Evolutionary conservation across 106 monocot species (phyloP).

Genomic region (Chionographis japonica): DNA sequence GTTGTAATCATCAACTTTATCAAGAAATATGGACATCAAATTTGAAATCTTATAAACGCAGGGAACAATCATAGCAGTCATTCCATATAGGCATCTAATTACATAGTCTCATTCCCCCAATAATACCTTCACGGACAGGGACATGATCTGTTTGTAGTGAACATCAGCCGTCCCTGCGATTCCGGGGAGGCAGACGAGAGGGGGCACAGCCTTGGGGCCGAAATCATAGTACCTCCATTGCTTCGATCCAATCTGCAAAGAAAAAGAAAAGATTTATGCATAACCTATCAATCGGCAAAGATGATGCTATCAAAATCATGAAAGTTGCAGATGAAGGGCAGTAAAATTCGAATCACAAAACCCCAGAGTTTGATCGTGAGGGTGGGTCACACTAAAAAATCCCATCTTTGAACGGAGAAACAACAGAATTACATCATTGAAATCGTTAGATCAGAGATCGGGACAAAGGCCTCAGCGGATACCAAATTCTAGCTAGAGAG

Average conservation of each 20-base stretch:
- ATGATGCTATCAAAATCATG: background rate
- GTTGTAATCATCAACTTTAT: too few relatives aligned
- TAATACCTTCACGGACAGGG: conserved; percentile 76
- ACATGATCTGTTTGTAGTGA: conserved; percentile 98
- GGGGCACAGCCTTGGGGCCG: conserved; percentile 85
- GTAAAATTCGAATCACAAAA: too few relatives aligned
- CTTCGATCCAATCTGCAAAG: conserved; percentile 73
- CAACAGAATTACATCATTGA: too few relatives aligned
- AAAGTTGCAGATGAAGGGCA: background rate
- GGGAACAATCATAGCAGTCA: too few relatives aligned
- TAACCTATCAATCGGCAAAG: background rate
- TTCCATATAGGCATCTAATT: too few relatives aligned
- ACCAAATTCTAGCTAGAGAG: background rate
- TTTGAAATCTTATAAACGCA: too few relatives aligned
- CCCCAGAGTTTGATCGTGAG: too few relatives aligned
- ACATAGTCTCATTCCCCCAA: too few relatives aligned
- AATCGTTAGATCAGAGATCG: too few relatives aligned
- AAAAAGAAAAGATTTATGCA: background rate
- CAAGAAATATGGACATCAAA: too few relatives aligned
- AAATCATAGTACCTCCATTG: conserved; percentile 98
- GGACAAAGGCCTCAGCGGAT: background rate
- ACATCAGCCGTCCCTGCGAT: conserved; percentile 98
- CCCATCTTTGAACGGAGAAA: too few relatives aligned
- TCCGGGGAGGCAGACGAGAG: conserved; percentile 88
- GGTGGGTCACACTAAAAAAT: too few relatives aligned